phyloP scores from a whole-genome alignment of 306 rosid genomes.

The Geum urbanum region DNA sequence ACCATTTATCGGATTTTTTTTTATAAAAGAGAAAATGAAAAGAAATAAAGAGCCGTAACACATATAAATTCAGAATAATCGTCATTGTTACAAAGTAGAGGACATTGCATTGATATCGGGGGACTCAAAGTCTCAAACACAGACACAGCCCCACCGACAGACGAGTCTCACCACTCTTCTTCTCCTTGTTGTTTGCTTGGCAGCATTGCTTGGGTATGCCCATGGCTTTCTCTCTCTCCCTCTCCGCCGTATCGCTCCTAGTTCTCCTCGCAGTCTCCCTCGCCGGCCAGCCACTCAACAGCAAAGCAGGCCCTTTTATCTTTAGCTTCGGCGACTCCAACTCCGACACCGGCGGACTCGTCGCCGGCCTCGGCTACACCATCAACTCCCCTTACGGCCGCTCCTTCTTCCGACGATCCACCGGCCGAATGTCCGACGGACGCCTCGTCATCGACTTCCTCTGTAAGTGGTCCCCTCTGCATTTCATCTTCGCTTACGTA shows the following conservation, averaged over 20 bases:
- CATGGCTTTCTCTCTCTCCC: slow-evolving; percentile 1
- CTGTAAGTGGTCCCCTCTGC: slow-evolving; percentile 38
- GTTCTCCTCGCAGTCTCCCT: slow-evolving; percentile 10
- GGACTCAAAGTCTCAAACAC: not conserved
- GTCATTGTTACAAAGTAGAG: not conserved
- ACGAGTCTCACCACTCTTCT: no score
- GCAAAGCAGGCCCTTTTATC: slow-evolving; percentile 32
- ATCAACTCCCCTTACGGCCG: slow-evolving; percentile 76
- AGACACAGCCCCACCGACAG: not conserved
- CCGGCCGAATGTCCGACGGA: slow-evolving; percentile 86
- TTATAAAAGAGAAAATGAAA: no score
- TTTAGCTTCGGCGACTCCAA: slow-evolving; percentile 93
- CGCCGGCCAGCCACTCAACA: slow-evolving; percentile 21
- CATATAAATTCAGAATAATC: no score
- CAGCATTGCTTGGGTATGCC: not conserved
- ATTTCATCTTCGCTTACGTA: not conserved
- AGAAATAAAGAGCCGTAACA: no score
- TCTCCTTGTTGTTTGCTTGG: no score
- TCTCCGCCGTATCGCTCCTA: slow-evolving; percentile 10
- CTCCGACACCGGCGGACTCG: slow-evolving; percentile 96
- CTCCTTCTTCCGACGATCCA: slow-evolving; percentile 67
- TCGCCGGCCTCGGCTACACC: slow-evolving; percentile 80
- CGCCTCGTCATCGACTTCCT: slow-evolving; percentile 75
- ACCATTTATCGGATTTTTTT: no score
- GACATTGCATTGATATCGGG: not conserved